Conservation (phyloP, 441 rosid genomes). For the Populus hybrid region DNA sequence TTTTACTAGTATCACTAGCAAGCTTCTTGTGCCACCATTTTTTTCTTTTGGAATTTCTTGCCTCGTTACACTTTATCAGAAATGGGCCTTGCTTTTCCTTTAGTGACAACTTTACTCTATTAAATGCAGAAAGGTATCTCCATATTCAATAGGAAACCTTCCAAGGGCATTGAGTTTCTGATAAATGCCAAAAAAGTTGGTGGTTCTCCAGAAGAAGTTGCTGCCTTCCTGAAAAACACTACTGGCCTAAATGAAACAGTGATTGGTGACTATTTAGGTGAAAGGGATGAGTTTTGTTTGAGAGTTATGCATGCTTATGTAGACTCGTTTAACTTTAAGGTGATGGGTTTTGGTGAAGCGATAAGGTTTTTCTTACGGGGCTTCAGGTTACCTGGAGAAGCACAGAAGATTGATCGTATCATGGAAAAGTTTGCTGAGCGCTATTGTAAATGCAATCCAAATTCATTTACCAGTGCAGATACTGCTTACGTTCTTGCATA, state of each 20-base stretch:
- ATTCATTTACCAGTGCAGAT: slow-evolving; percentile 72
- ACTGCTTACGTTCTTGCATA: slow-evolving; percentile 88
- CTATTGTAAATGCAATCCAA: slow-evolving; percentile 82
- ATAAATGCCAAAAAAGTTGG: slow-evolving; percentile 69
- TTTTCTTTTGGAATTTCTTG: slow-evolving; percentile 57
- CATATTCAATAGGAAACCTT: slow-evolving; percentile 88
- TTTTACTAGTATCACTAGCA: background rate
- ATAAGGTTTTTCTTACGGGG: slow-evolving; percentile 87
- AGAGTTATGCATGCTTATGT: slow-evolving; percentile 96
- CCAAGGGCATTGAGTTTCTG: slow-evolving; percentile 93
- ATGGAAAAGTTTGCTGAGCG: slow-evolving; percentile 37
- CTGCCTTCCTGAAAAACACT: slow-evolving; percentile 73
- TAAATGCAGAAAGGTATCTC: slow-evolving; percentile 86
- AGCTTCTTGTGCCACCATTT: slow-evolving; percentile 6
- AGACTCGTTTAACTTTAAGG: slow-evolving; percentile 77
- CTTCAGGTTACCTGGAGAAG: slow-evolving; percentile 92
- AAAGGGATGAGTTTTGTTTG: slow-evolving; percentile 87
- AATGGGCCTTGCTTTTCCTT: slow-evolving; percentile 14
- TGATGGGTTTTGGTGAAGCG: slow-evolving; percentile 82
- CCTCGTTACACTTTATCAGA: slow-evolving; percentile 8
- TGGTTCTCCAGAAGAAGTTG: slow-evolving; percentile 81
- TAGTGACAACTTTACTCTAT: slow-evolving; percentile 36
- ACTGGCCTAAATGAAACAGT: slow-evolving; percentile 87
- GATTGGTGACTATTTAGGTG: slow-evolving; percentile 85
- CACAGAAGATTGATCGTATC: slow-evolving; percentile 95